phyloP scores from a whole-genome alignment of 805 yeast species.

The Candida orba region DNA sequence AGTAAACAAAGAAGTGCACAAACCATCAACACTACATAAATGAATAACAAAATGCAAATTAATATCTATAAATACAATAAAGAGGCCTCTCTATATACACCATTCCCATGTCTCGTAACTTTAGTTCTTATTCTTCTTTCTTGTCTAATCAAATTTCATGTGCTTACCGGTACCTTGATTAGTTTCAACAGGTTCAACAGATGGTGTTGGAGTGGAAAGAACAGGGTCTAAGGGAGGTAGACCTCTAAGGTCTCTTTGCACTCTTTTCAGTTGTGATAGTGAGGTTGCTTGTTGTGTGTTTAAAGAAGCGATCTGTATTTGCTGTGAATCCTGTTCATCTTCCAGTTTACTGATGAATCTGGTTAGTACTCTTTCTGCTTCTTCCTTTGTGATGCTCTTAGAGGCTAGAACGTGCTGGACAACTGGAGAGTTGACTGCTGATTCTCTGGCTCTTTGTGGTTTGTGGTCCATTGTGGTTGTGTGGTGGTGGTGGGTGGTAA shows the following conservation, averaged over 20 bases:
- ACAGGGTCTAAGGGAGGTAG: constrained; percentile 50
- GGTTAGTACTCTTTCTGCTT: constrained; percentile 40
- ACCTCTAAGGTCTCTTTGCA: constrained; percentile 75
- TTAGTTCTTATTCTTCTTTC: too few species aligned
- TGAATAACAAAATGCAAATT: background rate
- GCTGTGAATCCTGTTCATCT: constrained; percentile 18
- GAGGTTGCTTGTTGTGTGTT: constrained; percentile 22
- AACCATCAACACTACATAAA: too few species aligned
- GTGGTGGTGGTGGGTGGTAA: background rate
- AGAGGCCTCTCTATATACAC: too few species aligned
- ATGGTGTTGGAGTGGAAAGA: constrained; percentile 4
- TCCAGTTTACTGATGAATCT: constrained; percentile 31
- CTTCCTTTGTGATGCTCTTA: constrained; percentile 27
- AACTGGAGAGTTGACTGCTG: constrained; percentile 21
- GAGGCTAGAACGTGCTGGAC: constrained; percentile 13
- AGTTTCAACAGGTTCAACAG: background rate
- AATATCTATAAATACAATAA: background rate
- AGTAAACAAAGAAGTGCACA: too few species aligned
- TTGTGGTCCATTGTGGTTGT: background rate
- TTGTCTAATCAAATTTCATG: background rate
- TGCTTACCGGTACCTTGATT: background rate
- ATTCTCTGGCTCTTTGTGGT: constrained; percentile 16
- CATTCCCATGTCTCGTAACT: background rate
- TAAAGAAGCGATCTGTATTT: background rate
- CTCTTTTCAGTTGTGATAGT: constrained; percentile 56